Evolutionary conservation across 2,329 filamentous ascomycete genomes (phyloP).

Genomic region (Lachnellula hyalina): DNA sequence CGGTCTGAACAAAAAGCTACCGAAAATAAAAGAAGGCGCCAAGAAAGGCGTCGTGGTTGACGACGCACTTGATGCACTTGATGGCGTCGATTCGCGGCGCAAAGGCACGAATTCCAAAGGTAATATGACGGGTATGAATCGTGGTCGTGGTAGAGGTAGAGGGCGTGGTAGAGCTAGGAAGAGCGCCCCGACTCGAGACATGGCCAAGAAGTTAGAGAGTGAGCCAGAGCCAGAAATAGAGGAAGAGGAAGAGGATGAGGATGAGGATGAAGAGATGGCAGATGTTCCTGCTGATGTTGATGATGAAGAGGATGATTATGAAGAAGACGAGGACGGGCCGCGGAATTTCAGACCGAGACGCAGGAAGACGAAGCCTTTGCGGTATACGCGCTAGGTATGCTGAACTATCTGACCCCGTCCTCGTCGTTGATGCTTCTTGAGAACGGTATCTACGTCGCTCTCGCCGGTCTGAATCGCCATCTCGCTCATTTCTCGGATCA

Average conservation of each 20-base stretch:
- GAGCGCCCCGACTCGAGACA: background rate
- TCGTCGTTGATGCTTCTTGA: conserved; percentile 12
- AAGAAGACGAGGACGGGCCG: too few relatives aligned
- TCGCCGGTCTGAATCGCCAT: conserved; percentile 9
- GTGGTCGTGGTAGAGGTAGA: background rate
- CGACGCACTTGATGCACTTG: conserved; percentile 20
- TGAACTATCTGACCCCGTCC: conserved; percentile 20
- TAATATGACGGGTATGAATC: conserved; percentile 9
- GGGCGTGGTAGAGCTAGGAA: conserved; percentile 13
- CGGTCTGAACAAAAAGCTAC: conserved; percentile 43
- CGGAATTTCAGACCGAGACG: background rate
- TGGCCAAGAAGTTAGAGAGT: background rate
- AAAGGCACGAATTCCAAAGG: conserved; percentile 8
- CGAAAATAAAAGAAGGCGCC: conserved; percentile 13
- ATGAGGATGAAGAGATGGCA: background rate
- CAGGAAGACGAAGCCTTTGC: background rate
- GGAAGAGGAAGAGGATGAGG: background rate
- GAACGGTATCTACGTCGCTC: conserved; percentile 11
- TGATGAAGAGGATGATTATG: too few relatives aligned
- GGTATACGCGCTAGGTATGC: conserved; percentile 7
- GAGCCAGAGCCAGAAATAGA: background rate
- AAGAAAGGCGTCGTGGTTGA: conserved; percentile 21
- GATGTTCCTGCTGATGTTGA: background rate
- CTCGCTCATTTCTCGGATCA: conserved; percentile 23
- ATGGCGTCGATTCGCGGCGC: conserved; percentile 14